Evolutionary conservation across 805 yeast species (phyloP), one percentile per base, ranked within the genome.

Genomic region (Torulaspora indica): DNA sequence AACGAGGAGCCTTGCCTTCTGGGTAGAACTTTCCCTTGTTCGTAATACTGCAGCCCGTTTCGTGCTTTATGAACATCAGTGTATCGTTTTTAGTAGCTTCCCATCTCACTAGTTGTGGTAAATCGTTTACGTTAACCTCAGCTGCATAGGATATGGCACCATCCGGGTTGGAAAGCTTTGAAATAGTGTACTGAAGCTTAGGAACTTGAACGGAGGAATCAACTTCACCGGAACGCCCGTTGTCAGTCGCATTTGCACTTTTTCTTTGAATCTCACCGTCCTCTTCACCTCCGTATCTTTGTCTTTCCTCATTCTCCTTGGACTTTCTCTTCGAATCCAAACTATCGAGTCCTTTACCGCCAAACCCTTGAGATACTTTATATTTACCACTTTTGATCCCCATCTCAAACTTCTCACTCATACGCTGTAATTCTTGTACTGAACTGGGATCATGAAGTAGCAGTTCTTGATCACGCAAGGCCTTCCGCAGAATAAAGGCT

Each of bases 301-400:
- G 45, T 40, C 47, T 52, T 31, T 53, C 60, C 8, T 57, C 51
- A 7, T 48, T 52, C 1, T 54, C 56, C 3, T 43, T 47, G 3
- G 58, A 68, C 4, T 61, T 64, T 33, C 46, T 56, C 56, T 41
- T 58, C 47, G 79, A 78, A 47, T 86, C 90, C 33, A 90, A 67
- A 49, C 82, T 83, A 35, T 82, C 91, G 41, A 90, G 71, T 1
- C 98, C 98, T 53, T 85, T 82, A 15, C 98, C 98, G 3, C 96
- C 95, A 68, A 89, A 93, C 0, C 98, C 98, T 43, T 79, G 76
- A 20, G 77, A 74, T 46, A 77, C 72, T 53, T 73, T 76, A 58
- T 74, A 82, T 42, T 81, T 79, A 0, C 95, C 96, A 1, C 69
- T 60, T 49, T 80, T 79, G 48, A 86, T 71, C 45, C 82, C 86